Base-by-base conservation (phyloP, 2,329 filamentous ascomycete species). In the Talaromyces sp. region DNA sequence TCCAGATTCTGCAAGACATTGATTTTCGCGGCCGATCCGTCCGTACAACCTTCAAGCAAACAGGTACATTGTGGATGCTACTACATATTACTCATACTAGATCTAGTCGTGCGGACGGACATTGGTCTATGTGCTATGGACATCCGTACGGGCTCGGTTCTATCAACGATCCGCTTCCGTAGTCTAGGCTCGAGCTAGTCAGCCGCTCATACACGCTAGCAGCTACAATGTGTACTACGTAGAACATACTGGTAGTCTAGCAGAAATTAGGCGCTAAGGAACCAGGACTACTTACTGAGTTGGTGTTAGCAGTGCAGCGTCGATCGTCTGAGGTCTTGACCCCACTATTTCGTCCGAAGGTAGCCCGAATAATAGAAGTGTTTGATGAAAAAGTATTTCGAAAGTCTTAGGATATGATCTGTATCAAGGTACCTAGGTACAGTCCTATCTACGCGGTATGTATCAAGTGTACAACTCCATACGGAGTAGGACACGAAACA, bases 101-200 rank as follows among this genome's bases (percentile, higher is more conserved):
- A 31, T 7, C 27, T 31, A 31, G 27, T 31, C 4, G 27, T 31
- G 5, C 5, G 8, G 1, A 31, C 27, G 27, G 27, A 31, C 27
- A 6, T 31, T 31, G 27, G 27, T 31, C 27, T 37, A 8, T 37
- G 7, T 37, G 9, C 35, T 37, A 2, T 37, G 35, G 11, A 10
- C 35, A 47, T 35, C 50, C 10, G 50, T 22, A 27, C 14, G 33
- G 37, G 56, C 35, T 60, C 58, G 58, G 41, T 35, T 47, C 14
- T 35, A 60, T 43, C 57, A 60, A 57, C 22, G 37, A 43, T 59
- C 56, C 56, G 56, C 27, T 39, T 41, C 54, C 33, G 39, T 13
- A 9, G 33, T 19, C 58, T 47, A 24, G 58, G n/a, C 57, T 60
- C 27, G 35, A 39, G 33, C 31, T 50, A 62, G 60, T 33, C 45